phyloP scores from a whole-genome alignment of 805 yeast species.

The Blastobotrys robertii region DNA sequence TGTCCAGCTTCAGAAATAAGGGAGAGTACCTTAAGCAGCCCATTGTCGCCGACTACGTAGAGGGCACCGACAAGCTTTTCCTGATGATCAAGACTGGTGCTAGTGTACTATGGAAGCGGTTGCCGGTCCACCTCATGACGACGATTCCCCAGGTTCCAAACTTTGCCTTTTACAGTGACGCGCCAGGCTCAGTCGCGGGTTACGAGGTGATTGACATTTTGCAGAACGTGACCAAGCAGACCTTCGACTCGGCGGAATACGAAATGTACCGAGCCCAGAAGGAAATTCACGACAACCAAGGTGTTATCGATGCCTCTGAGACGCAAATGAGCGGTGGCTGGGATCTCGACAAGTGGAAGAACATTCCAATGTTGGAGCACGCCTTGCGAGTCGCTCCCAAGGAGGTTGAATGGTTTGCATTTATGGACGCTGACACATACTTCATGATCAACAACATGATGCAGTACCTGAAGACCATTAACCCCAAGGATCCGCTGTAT shows the following conservation, averaged over 20 bases:
- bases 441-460: constrained; percentile 24
- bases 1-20: constrained; percentile 3
- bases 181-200: constrained; percentile 24
- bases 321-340: constrained; percentile 21
- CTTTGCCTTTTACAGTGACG: constrained; percentile 28
- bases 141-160: constrained; percentile 24
- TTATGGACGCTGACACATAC: constrained; percentile 30
- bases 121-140: constrained; percentile 28
- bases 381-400: constrained; percentile 23
- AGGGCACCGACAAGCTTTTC: constrained; percentile 20
- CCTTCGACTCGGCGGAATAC: constrained; percentile 13
- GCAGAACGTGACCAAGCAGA: constrained; percentile 15
- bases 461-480: constrained; percentile 16
- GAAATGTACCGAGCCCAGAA: constrained; percentile 22
- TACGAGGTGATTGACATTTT: constrained; percentile 26
- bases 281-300: constrained; percentile 16
- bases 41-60: constrained; percentile 18
- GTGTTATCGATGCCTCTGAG: constrained; percentile 9
- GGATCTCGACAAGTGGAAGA: constrained; percentile 29
- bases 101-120: constrained; percentile 27
- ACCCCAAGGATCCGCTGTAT: constrained; percentile 24
- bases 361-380: constrained; percentile 28
- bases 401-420: constrained; percentile 26
- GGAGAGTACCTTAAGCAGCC: constrained; percentile 17
- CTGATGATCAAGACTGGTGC: constrained; percentile 31